A percentile compares a stretch with the other conserved stretches of the same genome.
These are phyloP conservation scores for Kodamaea anthophila DNA, from an alignment of 1,139 yeast species.

Conservation along the genomic window DNA sequence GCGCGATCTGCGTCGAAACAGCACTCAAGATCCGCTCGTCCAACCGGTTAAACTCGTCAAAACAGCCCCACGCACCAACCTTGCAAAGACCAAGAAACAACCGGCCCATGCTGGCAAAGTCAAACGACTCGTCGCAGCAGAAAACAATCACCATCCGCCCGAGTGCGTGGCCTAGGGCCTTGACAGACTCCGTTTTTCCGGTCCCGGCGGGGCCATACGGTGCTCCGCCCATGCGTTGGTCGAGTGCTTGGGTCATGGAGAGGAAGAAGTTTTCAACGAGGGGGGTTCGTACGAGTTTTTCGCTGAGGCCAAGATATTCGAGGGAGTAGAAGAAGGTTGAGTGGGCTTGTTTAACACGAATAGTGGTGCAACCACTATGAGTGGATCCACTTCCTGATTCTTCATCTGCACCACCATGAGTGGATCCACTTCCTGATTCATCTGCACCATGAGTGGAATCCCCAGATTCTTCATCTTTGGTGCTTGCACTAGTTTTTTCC, in stretches of 20 bases:
- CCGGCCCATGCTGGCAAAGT: slow-evolving; percentile 73
- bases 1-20: slow-evolving; percentile 75
- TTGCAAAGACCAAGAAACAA: slow-evolving; percentile 77
- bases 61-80: slow-evolving; percentile 93
- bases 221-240: slow-evolving; percentile 78
- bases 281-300: slow-evolving; percentile 73
- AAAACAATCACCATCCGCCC: slow-evolving; percentile 84
- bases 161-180: slow-evolving; percentile 72
- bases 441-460: too few species aligned
- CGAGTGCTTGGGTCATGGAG: slow-evolving; percentile 69
- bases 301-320: slow-evolving; percentile 77
- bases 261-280: slow-evolving; percentile 59
- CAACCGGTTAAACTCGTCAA: slow-evolving; percentile 89
- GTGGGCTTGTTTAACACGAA: slow-evolving; percentile 53
- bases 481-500: neutral
- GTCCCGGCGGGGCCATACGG: slow-evolving; percentile 98
- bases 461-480: too few species aligned
- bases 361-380: too few species aligned
- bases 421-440: too few species aligned
- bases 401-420: too few species aligned
- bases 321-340: slow-evolving; percentile 60
- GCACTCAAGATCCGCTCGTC: slow-evolving; percentile 73
- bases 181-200: slow-evolving; percentile 90
- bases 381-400: slow-evolving; percentile 4
- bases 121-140: slow-evolving; percentile 88